Percentiles rank a stretch among this genome's conserved stretches.
Conservation (phyloP, 257 asterid genomes). For the Nicotiana attenuata region DNA sequence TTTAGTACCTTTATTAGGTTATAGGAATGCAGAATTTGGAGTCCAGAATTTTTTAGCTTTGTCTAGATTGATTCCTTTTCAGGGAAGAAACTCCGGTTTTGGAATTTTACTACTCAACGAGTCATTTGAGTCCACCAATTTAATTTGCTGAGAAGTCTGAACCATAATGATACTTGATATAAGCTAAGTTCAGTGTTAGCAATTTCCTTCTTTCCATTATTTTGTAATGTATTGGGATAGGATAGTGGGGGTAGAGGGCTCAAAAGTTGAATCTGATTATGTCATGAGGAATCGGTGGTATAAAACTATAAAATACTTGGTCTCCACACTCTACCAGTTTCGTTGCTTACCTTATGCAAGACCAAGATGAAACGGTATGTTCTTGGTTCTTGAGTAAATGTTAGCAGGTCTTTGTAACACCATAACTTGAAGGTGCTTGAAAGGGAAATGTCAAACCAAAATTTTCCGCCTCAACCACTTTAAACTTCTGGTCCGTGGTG, state of each 20-base stretch:
- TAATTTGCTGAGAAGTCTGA: background rate
- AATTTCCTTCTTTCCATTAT: conserved; percentile 1
- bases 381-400: conserved; percentile 4
- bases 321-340: background rate
- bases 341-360: background rate
- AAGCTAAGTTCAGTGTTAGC: background rate
- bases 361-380: background rate
- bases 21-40: background rate
- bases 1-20: background rate
- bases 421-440: background rate
- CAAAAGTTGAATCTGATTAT: background rate
- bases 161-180: background rate
- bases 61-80: background rate
- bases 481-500: background rate
- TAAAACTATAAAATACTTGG: background rate
- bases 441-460: background rate
- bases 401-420: background rate
- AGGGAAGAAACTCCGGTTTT: background rate
- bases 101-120: background rate
- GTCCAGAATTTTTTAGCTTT: background rate
- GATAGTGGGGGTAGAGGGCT: background rate
- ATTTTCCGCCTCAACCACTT: background rate
- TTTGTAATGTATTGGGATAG: background rate
- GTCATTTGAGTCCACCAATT: background rate
- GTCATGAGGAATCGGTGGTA: background rate